Percentiles rank a stretch among this genome's conserved stretches.
Conservation (phyloP, 2,329 filamentous ascomycete genomes). For the Aspergillus eucalypticola region DNA sequence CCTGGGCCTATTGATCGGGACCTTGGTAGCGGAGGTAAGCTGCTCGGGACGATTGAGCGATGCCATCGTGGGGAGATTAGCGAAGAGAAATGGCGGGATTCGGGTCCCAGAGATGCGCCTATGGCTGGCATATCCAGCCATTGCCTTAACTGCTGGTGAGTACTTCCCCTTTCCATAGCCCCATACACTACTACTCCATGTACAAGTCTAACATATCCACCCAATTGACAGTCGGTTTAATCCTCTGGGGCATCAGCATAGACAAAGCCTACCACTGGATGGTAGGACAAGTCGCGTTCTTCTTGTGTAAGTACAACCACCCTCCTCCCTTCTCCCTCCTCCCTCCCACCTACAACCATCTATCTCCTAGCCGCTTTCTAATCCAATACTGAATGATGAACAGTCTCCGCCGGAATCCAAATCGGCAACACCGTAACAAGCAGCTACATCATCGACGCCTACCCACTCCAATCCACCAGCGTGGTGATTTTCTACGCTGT, state of each 20-base stretch:
- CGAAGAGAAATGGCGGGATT: slow-evolving; percentile 46
- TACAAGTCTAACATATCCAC: not conserved
- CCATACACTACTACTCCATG: not conserved
- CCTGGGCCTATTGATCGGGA: slow-evolving; percentile 56
- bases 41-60: slow-evolving; percentile 58
- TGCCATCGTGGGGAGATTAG: slow-evolving; percentile 49
- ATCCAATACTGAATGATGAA: too few relatives aligned
- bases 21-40: slow-evolving; percentile 53
- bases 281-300: slow-evolving; percentile 58
- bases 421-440: slow-evolving; percentile 57
- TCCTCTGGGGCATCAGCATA: slow-evolving; percentile 58
- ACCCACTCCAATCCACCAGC: slow-evolving; percentile 57
- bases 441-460: slow-evolving; percentile 58
- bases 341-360: too few relatives aligned
- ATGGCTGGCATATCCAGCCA: slow-evolving; percentile 58
- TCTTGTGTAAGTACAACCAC: slow-evolving; percentile 55
- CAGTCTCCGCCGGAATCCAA: slow-evolving; percentile 57
- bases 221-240: slow-evolving; percentile 43
- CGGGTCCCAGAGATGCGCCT: slow-evolving; percentile 57
- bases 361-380: too few relatives aligned
- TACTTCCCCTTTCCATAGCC: not conserved
- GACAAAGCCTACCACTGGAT: slow-evolving; percentile 59
- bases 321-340: too few relatives aligned
- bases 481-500: slow-evolving; percentile 58
- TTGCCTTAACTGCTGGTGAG: slow-evolving; percentile 46